Evolutionary conservation across 2,329 filamentous ascomycete genomes (phyloP), one percentile per base, ranked within the genome.

Genomic region (Daldinia sp.): DNA sequence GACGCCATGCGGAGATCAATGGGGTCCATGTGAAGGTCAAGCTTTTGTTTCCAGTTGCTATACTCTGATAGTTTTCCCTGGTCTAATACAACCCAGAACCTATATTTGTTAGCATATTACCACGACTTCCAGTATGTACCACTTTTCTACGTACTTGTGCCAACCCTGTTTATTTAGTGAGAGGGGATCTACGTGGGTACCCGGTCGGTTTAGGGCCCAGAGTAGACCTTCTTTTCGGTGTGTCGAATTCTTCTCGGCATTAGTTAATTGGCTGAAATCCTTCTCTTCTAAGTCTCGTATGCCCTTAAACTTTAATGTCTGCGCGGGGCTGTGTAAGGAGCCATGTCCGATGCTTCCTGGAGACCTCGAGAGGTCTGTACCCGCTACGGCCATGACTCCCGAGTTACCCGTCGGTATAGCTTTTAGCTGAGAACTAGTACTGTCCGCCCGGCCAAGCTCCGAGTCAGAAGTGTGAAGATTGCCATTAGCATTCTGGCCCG

Each of bases 11-110:
- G 91, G 45, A 99, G 82, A 76, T 99, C 96, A 68, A 99, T 98
- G 0, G 95, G 95, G 1, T 98, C 95, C 88, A 97, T 98, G 76
- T 99, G 96, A 23, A 98, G 82, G 77, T 99, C 95, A 21, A 99
- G 85, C 76, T 88, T 94, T 76, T 99, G 93, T 78, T 99, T 99
- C 95, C 95, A 99, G 76, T 99, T 98, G 75, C 94, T 97, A 78
- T 99, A 99, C 75, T 99, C 95, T 1, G 94, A 97, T 13, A 99
- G 84, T 75, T 95, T 97, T 21, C 95, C 95, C 77, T 97, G 94
- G 75, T 98, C 96, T 43, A 99, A 83, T 1, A 99, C 95, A 67
- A 99, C 96, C 95, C 95, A 99, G 78, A 98, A 99, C 74, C 93
- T 96, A 71, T 10, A 3, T 37, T 1, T 49, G 50, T 69, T 54